Conservation (phyloP, 2,329 filamentous ascomycete genomes). For the Cercospora zeina region DNA sequence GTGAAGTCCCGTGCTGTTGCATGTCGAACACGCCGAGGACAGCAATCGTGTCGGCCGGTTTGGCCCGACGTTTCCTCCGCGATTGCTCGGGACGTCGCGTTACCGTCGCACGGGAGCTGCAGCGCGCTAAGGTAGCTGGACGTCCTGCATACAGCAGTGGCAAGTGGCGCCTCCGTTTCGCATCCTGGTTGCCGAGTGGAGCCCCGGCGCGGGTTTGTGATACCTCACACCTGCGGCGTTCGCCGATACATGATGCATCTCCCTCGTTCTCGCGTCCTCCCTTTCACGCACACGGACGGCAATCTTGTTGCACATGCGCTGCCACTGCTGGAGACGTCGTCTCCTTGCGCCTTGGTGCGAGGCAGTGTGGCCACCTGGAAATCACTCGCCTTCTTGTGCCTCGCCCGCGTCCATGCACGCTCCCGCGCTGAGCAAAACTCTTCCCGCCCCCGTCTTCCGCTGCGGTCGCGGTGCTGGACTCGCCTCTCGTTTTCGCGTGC, state of each 20-base stretch:
- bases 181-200: conserved; percentile 6
- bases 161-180: conserved; percentile 15
- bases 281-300: neutral
- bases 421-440: conserved; percentile 21
- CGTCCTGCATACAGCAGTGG: too few relatives aligned
- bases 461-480: conserved; percentile 5
- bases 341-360: conserved; percentile 37
- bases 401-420: conserved; percentile 25
- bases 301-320: conserved; percentile 25
- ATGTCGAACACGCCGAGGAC: neutral
- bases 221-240: conserved; percentile 18
- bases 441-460: conserved; percentile 12
- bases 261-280: neutral
- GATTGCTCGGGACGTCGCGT: conserved; percentile 14
- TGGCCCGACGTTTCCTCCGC: conserved; percentile 9
- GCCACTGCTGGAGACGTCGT: conserved; percentile 19
- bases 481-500: conserved; percentile 10
- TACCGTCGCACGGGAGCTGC: conserved; percentile 12
- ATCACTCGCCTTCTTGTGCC: conserved; percentile 12
- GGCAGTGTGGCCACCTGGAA: conserved; percentile 19
- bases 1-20: neutral
- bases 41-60: neutral
- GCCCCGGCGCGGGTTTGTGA: conserved; percentile 16
- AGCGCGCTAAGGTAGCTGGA: conserved; percentile 11
- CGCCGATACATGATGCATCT: conserved; percentile 4